Evolutionary conservation across 139 green algal genomes (phyloP).

Genomic region (Marvania coccoides): DNA sequence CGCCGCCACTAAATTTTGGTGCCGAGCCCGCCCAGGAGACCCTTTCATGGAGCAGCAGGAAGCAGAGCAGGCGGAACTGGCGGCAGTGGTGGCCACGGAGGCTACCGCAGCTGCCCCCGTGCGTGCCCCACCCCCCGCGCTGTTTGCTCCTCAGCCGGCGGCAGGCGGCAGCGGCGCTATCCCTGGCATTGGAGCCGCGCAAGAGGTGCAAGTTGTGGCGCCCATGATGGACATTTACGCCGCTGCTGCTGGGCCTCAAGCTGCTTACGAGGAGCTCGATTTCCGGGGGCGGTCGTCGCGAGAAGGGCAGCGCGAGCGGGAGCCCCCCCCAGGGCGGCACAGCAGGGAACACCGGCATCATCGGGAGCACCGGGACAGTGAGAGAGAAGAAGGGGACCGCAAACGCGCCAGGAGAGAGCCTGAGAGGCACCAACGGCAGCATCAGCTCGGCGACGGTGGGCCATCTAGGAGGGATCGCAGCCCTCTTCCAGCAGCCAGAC

Average conservation of each 20-base stretch:
- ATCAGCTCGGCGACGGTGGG: too few species aligned
- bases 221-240: neutral
- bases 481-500: too few species aligned
- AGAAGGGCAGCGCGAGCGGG: too few species aligned
- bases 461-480: too few species aligned
- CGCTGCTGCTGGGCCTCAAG: neutral
- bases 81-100: conserved; percentile 3
- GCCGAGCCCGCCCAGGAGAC: conserved; percentile 30
- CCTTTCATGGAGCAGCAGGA: conserved; percentile 30
- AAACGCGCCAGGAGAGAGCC: too few species aligned
- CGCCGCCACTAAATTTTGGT: conserved; percentile 71
- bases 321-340: too few species aligned
- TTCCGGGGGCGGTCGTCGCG: too few species aligned
- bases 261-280: neutral
- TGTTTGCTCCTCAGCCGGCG: neutral
- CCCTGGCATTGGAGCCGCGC: conserved; percentile 25
- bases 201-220: conserved; percentile 7
- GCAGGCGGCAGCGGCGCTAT: conserved; percentile 9
- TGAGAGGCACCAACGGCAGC: too few species aligned
- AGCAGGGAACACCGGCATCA: too few species aligned
- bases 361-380: too few species aligned
- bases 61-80: conserved; percentile 20
- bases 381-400: too few species aligned
- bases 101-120: neutral
- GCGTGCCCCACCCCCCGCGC: neutral